phyloP scores from a whole-genome alignment of 2,329 filamentous ascomycete genomes.

The Pseudonectria foliicola region DNA sequence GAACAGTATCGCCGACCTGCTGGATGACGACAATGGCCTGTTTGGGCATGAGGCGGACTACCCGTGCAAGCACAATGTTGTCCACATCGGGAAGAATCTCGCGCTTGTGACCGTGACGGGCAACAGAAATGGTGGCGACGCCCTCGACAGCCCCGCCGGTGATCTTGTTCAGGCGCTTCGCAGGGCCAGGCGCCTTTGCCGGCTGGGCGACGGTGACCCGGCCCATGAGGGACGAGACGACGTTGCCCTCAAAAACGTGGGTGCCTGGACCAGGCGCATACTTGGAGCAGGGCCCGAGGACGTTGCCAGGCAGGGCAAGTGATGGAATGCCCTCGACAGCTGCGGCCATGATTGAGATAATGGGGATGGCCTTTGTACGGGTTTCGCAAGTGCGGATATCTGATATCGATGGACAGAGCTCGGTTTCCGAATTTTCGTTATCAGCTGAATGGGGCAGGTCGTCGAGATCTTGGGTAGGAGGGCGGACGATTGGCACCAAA shows the following conservation, averaged over 20 bases:
- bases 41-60: conserved; percentile 76
- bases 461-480: neutral
- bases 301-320: conserved; percentile 73
- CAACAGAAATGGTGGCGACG: conserved; percentile 50
- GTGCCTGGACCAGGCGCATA: conserved; percentile 76
- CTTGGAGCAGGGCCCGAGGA: conserved; percentile 60
- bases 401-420: too few relatives aligned
- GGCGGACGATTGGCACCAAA: too few relatives aligned
- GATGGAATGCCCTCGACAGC: conserved; percentile 34
- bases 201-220: conserved; percentile 51
- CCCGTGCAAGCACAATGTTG: conserved; percentile 73
- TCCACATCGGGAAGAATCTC: conserved; percentile 77
- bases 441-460: neutral
- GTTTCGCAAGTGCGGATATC: too few relatives aligned
- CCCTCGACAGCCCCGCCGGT: conserved; percentile 36
- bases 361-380: too few relatives aligned
- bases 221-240: conserved; percentile 79
- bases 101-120: conserved; percentile 43
- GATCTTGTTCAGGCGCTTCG: conserved; percentile 54
- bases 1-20: conserved; percentile 65
- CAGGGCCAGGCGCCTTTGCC: conserved; percentile 40
- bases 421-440: too few relatives aligned
- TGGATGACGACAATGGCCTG: conserved; percentile 84
- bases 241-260: conserved; percentile 66
- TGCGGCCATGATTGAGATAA: conserved; percentile 15